Evolutionary conservation across 768 basidiomycete genomes (phyloP).

Genomic region (Lactarius sanguifluus): DNA sequence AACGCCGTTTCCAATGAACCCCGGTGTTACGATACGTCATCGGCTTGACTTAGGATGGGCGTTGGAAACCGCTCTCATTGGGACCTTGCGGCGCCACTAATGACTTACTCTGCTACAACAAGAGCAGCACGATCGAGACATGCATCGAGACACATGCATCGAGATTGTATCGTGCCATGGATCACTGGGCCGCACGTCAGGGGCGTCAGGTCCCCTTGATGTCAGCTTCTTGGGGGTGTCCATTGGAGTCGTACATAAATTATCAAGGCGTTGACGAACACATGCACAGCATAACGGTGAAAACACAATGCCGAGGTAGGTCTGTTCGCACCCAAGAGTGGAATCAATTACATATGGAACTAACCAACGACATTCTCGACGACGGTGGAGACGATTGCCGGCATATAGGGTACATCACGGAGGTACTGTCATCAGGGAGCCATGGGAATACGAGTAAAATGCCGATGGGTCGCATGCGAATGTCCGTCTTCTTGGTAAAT

Average conservation of each 20-base stretch:
- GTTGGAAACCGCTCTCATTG: not conserved
- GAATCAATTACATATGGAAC: slow-evolving; percentile 5
- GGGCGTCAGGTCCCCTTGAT: not conserved
- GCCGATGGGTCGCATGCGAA: slow-evolving; percentile 6
- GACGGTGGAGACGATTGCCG: not conserved
- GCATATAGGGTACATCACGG: slow-evolving; percentile 5
- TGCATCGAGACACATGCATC: not conserved
- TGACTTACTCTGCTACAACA: not conserved
- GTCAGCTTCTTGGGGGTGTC: not conserved
- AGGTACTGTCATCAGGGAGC: slow-evolving; percentile 5
- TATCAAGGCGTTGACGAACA: not conserved
- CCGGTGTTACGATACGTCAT: not conserved
- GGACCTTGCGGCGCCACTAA: not conserved
- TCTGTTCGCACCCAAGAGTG: not conserved
- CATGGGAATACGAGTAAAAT: not conserved
- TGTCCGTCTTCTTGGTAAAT: not conserved
- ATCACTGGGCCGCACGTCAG: not conserved
- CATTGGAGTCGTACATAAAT: not conserved
- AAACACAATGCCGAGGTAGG: not conserved
- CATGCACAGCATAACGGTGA: not conserved
- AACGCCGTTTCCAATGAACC: not conserved
- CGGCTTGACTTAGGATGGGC: not conserved
- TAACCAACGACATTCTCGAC: not conserved
- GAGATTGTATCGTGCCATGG: not conserved
- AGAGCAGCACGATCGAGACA: not conserved